Evolutionary conservation across 2,329 filamentous ascomycete species (phyloP).

Genomic region (Exophiala aquamarina): DNA sequence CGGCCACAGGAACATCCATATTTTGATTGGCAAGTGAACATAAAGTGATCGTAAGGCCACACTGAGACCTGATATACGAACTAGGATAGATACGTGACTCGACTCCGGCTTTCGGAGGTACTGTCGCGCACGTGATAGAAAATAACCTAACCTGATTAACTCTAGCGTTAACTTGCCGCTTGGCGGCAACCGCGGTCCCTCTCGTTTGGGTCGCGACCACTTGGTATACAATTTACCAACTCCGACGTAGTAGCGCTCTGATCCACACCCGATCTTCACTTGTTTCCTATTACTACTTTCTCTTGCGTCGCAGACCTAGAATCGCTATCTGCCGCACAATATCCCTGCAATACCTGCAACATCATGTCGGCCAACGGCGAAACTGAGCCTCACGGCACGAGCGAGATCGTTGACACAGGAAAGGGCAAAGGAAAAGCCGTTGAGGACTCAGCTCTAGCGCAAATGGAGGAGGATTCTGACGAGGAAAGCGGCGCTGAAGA

Average conservation of each 20-base stretch:
- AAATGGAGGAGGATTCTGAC: conserved; percentile 71
- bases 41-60: too few species aligned
- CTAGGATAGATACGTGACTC: too few species aligned
- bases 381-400: conserved; percentile 18
- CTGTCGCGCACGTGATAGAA: too few species aligned
- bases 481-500: conserved; percentile 67
- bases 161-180: not conserved
- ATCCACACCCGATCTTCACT: not conserved
- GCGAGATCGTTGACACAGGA: conserved; percentile 33
- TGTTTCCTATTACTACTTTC: not conserved
- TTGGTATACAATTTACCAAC: not conserved
- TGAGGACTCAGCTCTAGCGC: conserved; percentile 55
- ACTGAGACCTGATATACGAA: too few species aligned
- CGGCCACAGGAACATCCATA: conserved; percentile 57
- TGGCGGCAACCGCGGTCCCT: conserved; percentile 3
- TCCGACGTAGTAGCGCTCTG: not conserved
- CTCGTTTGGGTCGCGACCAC: not conserved
- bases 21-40: too few species aligned
- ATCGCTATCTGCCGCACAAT: not conserved
- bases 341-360: too few species aligned
- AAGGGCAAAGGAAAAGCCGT: conserved; percentile 89
- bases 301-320: not conserved
- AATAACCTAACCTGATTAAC: not conserved
- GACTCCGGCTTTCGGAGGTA: too few species aligned
- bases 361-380: conserved; percentile 28